Percentiles rank a stretch among this genome's conserved stretches.
phyloP scores from a whole-genome alignment of 192 early-diverging fungal genomes.

The Podila verticillata region DNA sequence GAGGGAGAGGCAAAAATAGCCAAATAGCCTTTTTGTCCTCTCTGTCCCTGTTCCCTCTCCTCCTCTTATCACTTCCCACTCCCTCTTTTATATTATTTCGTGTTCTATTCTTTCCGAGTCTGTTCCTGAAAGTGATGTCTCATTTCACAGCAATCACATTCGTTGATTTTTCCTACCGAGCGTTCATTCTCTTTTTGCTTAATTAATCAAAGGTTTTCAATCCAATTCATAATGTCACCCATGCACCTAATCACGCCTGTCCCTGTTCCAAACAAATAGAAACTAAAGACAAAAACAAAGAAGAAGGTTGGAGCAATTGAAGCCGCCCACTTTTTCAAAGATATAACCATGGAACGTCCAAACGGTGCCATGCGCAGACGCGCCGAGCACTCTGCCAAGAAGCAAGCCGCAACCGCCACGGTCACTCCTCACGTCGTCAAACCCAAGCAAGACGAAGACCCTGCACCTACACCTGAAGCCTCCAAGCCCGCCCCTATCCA shows the following conservation, averaged over 20 bases:
- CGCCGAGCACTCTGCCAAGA: constrained; percentile 4
- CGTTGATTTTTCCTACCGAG: too few relatives aligned
- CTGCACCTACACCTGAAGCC: not conserved
- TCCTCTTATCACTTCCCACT: too few relatives aligned
- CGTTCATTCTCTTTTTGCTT: not conserved
- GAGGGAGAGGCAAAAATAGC: too few relatives aligned
- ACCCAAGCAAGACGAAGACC: not conserved
- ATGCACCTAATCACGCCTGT: not conserved
- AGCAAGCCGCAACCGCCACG: not conserved
- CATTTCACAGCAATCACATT: too few relatives aligned
- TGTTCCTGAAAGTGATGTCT: too few relatives aligned
- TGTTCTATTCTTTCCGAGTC: too few relatives aligned
- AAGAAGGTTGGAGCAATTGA: too few relatives aligned
- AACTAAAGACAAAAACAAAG: not conserved
- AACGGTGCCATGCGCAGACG: constrained; percentile 1
- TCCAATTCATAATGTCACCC: not conserved
- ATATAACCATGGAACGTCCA: not conserved
- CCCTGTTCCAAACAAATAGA: not conserved
- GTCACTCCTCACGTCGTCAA: not conserved
- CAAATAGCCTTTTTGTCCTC: too few relatives aligned
- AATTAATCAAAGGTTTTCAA: not conserved
- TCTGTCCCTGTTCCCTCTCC: too few relatives aligned
- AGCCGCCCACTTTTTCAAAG: not conserved
- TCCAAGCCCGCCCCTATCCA: not conserved
- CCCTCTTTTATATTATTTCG: too few relatives aligned